phyloP scores from a whole-genome alignment of 192 early-diverging fungal species.

The Coemansia sp. region DNA sequence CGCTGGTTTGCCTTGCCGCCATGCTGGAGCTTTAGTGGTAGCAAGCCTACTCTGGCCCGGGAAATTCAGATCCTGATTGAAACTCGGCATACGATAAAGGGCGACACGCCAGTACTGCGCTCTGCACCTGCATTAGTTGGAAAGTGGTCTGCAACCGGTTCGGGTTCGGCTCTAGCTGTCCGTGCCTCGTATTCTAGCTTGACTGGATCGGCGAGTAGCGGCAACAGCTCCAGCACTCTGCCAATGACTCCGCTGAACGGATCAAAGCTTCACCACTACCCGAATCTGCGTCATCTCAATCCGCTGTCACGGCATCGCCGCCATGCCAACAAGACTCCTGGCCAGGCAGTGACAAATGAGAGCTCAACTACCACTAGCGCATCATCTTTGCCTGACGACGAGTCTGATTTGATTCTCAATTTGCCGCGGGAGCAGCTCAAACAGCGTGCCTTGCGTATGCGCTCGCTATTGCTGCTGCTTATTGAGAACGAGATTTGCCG shows the following conservation, averaged over 20 bases:
- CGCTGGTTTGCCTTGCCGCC: conserved; percentile 81
- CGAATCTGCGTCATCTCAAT: conserved; percentile 27
- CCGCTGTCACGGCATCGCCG: conserved; percentile 19
- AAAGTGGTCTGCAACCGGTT: conserved; percentile 12
- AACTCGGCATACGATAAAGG: conserved; percentile 57
- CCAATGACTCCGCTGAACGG: conserved; percentile 5
- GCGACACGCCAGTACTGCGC: conserved; percentile 60
- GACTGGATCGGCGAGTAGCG: not conserved
- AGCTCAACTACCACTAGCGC: conserved; percentile 23
- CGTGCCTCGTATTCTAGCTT: not conserved
- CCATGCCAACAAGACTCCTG: not conserved
- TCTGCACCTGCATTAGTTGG: not conserved
- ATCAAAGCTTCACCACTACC: conserved; percentile 9
- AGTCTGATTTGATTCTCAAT: conserved; percentile 29
- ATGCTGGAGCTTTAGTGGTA: conserved; percentile 77
- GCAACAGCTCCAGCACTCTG: conserved; percentile 1
- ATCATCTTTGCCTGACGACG: conserved; percentile 26
- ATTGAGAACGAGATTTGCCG: conserved; percentile 86
- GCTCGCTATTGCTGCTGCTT: conserved; percentile 75
- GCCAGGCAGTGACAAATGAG: not conserved
- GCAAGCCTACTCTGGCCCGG: conserved; percentile 58
- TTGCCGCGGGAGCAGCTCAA: conserved; percentile 35
- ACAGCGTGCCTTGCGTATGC: conserved; percentile 30
- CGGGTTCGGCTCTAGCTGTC: not conserved
- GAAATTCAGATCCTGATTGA: conserved; percentile 69